Evolutionary conservation across 371 early-diverging fungal species (phyloP).

Genomic region (Actinomortierella ambigua): DNA sequence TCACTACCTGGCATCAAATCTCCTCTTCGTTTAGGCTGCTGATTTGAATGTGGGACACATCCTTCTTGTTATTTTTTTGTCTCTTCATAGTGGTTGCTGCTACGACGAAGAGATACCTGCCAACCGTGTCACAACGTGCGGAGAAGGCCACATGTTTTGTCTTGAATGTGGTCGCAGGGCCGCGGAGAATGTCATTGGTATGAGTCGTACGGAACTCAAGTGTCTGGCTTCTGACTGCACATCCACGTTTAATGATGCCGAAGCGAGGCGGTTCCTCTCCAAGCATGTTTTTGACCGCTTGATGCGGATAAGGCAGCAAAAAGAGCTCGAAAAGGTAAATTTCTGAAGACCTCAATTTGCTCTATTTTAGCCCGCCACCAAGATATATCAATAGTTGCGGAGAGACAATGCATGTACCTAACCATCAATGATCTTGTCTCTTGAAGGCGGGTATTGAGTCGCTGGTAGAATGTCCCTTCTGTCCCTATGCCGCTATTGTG

Average conservation of each 20-base stretch:
- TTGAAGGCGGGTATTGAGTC: conserved; percentile 48
- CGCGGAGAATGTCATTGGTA: conserved; percentile 52
- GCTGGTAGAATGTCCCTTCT: conserved; percentile 56
- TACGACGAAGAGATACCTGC: conserved; percentile 31
- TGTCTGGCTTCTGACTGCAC: conserved; percentile 53
- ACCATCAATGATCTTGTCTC: neutral
- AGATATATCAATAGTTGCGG: neutral
- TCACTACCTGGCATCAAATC: no score
- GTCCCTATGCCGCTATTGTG: conserved; percentile 51
- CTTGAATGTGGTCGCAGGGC: conserved; percentile 49
- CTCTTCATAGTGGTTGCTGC: conserved; percentile 36
- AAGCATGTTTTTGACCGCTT: conserved; percentile 47
- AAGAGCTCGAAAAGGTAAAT: conserved; percentile 10
- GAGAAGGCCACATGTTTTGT: conserved; percentile 60
- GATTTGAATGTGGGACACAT: neutral
- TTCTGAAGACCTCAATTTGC: no score
- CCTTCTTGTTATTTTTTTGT: neutral
- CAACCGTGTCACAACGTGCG: conserved; percentile 48
- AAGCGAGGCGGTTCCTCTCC: conserved; percentile 45
- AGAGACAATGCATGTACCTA: neutral
- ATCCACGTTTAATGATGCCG: conserved; percentile 42
- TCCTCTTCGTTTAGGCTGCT: neutral
- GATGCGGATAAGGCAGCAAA: conserved; percentile 47
- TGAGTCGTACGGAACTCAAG: conserved; percentile 48
- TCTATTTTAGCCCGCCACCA: neutral